Percentiles rank a stretch among this genome's conserved stretches.
Evolutionary conservation across 2,329 filamentous ascomycete genomes (phyloP).

Genomic region (Ceratocystis albifundus): DNA sequence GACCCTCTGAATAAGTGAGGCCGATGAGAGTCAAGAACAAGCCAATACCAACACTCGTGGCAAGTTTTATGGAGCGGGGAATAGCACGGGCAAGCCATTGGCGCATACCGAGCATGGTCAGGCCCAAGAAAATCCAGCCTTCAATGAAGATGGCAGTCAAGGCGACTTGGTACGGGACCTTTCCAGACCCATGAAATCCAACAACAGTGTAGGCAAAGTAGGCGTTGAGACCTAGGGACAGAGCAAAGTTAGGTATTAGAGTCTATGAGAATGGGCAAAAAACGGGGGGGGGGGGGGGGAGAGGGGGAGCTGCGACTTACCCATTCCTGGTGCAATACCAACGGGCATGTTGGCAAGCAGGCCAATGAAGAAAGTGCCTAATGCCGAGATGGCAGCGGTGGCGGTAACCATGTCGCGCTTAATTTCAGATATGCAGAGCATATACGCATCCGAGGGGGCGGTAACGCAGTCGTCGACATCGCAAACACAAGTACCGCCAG

Average conservation of each 20-base stretch:
- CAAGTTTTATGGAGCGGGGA: conserved; percentile 73
- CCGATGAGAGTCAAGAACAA: conserved; percentile 68
- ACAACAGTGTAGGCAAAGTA: conserved; percentile 73
- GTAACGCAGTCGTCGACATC: conserved; percentile 21
- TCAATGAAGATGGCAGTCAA: conserved; percentile 82
- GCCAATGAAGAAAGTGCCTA: conserved; percentile 75
- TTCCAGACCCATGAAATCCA: conserved; percentile 61
- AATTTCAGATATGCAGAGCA: conserved; percentile 51
- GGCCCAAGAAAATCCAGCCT: conserved; percentile 69
- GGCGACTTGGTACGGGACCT: conserved; percentile 62
- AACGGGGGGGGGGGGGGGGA: too few relatives aligned
- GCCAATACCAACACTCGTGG: conserved; percentile 75
- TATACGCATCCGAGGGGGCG: conserved; percentile 37
- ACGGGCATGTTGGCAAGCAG: conserved; percentile 62
- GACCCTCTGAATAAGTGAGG: conserved; percentile 69
- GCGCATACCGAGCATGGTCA: conserved; percentile 69
- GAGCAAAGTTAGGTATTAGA: conserved; percentile 18
- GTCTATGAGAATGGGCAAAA: background rate
- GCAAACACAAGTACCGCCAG: conserved; percentile 67
- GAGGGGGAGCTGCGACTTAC: conserved; percentile 27
- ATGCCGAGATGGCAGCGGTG: conserved; percentile 68
- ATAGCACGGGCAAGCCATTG: conserved; percentile 82
- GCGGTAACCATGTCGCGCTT: conserved; percentile 74
- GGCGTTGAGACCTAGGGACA: conserved; percentile 52
- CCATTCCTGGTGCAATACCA: conserved; percentile 34